Conservation (phyloP, 176 grass and related monocot genomes). For the Stipa capillata region DNA sequence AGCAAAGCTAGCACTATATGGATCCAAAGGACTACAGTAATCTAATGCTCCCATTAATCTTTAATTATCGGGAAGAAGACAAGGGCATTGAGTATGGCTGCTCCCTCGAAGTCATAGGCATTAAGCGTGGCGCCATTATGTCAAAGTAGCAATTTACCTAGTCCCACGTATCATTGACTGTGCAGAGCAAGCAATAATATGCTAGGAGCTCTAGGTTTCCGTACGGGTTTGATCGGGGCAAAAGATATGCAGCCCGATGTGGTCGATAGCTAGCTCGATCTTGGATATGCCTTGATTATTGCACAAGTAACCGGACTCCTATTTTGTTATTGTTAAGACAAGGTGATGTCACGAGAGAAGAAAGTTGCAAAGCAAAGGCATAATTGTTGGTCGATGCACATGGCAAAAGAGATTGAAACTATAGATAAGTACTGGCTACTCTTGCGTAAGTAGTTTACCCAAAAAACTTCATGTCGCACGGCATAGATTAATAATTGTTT, state of each 20-base stretch:
- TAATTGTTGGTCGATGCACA: background rate
- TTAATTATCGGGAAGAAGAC: background rate
- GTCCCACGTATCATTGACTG: background rate
- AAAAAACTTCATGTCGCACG: too few species aligned
- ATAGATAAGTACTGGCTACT: background rate
- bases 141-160: too few species aligned
- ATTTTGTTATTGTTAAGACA: background rate
- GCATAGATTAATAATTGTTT: too few species aligned
- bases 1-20: background rate
- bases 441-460: too few species aligned
- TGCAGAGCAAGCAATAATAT: background rate
- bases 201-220: background rate
- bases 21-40: too few species aligned
- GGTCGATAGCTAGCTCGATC: background rate
- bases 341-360: background rate
- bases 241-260: background rate
- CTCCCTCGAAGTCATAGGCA: too few species aligned
- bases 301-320: background rate
- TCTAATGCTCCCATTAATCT: background rate
- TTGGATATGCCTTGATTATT: slow-evolving; percentile 32
- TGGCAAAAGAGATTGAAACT: background rate
- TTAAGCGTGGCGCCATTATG: too few species aligned
- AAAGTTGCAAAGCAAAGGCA: background rate
- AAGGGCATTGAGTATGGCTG: too few species aligned
- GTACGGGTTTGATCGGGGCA: background rate